phyloP scores from a whole-genome alignment of 257 asterid species.

The Nicotiana attenuata region DNA sequence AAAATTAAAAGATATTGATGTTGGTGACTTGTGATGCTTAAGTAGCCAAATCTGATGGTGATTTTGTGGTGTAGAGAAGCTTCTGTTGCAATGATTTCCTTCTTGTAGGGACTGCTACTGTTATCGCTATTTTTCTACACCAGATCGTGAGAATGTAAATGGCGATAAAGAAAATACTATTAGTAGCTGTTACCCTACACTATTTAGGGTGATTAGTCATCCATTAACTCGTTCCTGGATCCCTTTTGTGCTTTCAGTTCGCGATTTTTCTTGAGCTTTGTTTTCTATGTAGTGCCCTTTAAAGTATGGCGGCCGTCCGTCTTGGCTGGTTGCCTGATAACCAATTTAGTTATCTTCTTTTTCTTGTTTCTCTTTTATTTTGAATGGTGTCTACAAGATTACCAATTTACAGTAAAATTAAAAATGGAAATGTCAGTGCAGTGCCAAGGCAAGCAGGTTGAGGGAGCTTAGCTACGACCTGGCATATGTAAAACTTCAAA shows the following conservation, averaged over 20 bases:
- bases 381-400: background rate
- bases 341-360: background rate
- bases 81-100: too few species aligned
- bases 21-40: background rate
- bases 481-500: constrained; percentile 29
- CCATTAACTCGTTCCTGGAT: too few species aligned
- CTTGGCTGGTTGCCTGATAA: background rate
- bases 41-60: background rate
- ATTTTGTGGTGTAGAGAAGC: background rate
- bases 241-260: too few species aligned
- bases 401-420: background rate
- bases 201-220: too few species aligned
- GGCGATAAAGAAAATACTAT: too few species aligned
- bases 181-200: too few species aligned
- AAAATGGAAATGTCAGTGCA: constrained; percentile 47
- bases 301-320: too few species aligned
- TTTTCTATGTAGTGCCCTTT: too few species aligned
- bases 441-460: constrained; percentile 55
- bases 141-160: too few species aligned
- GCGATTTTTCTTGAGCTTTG: too few species aligned
- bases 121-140: too few species aligned
- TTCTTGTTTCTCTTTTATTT: background rate
- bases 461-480: constrained; percentile 38
- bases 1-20: background rate
- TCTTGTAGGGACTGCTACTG: too few species aligned